Percentiles rank a stretch among this genome's conserved stretches.
Conservation (phyloP, 1,139 yeast species). For the Oligophagozyma castellii region DNA sequence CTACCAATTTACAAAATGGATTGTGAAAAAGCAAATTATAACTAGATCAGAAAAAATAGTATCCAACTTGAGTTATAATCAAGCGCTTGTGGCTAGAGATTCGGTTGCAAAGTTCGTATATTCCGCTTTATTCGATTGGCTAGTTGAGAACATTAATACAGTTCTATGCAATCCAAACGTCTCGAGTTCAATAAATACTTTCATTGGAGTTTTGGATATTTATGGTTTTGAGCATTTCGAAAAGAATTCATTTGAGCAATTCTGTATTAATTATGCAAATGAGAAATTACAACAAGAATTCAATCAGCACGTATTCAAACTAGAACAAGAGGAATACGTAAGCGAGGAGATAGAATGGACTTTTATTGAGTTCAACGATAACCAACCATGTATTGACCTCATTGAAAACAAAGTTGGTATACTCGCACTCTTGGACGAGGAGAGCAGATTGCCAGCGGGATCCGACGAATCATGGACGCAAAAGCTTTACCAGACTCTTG, state of each 20-base stretch:
- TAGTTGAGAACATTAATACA: conserved; percentile 67
- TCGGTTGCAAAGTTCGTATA: conserved; percentile 92
- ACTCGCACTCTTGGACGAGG: conserved; percentile 82
- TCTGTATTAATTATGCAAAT: conserved; percentile 94
- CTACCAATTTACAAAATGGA: conserved; percentile 71
- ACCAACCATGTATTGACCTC: conserved; percentile 91
- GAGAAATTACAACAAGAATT: conserved; percentile 96
- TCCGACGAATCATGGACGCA: conserved; percentile 86
- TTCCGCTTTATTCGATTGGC: conserved; percentile 90
- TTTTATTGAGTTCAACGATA: conserved; percentile 89
- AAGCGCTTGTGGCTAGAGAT: conserved; percentile 86
- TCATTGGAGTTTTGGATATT: conserved; percentile 94
- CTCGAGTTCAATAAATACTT: conserved; percentile 43
- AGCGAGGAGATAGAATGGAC: conserved; percentile 94
- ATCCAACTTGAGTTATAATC: conserved; percentile 69
- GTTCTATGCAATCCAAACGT: conserved; percentile 71
- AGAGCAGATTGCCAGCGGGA: conserved; percentile 89
- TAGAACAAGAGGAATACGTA: conserved; percentile 91
- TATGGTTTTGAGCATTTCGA: conserved; percentile 96
- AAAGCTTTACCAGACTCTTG: conserved; percentile 76
- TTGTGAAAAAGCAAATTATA: conserved; percentile 78
- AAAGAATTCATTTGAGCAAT: conserved; percentile 88
- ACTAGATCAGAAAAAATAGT: conserved; percentile 90
- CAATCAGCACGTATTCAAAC: conserved; percentile 91
- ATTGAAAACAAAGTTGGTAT: conserved; percentile 87